Evolutionary conservation across 257 asterid species (phyloP), one percentile per base, ranked within the genome.

Genomic region (Linderniella brevidens): DNA sequence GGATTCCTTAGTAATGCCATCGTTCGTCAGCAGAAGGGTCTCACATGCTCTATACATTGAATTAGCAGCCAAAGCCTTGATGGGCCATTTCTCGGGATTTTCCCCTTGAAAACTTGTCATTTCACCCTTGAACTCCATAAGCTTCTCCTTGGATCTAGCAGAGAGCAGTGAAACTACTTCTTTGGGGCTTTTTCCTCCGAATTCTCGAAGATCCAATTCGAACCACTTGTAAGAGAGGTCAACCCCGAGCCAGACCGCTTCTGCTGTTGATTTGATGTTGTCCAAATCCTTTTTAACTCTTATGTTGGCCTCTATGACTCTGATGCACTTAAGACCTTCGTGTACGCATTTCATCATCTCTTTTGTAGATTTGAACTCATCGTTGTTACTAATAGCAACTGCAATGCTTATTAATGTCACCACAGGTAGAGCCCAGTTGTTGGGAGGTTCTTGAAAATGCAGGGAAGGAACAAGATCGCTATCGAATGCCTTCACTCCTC

Each of bases 341-440:
- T 72, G 52, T 13, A 76, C 78, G 14, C 77, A 48, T 9, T 58
- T 60, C 35, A 68, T 58, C 35, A 86, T 47, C 55, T 70, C 66
- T 57, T 76, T 81, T 25, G 52, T 49, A 0, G 56, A 44, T 41
- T 53, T 57, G 37, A 41, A 58, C 51, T 71, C 65, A 0, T 49
- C 63, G 1, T 46, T 50, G 16, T 53, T 41, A 5, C 70, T 66
- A 13, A 66, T 67, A n/a, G 96, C 79, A 6, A 76, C 61, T 11
- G 94, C 92, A 49, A 82, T 78, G 82, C 94, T 76, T 50, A 86
- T 62, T 53, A 86, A 56, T 16, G 96, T 81, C 52, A 68, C 92
- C 51, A 82, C 80, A 10, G 96, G 94, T 35, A 86, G 94, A 41
- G 94, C 92, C 94, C 96, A 86, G 67, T 86, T 62, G 54, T 79